Percentiles rank a stretch among this genome's conserved stretches.
Evolutionary conservation across 176 grass and related monocot genomes (phyloP).

Genomic region (Lolium rigidum): DNA sequence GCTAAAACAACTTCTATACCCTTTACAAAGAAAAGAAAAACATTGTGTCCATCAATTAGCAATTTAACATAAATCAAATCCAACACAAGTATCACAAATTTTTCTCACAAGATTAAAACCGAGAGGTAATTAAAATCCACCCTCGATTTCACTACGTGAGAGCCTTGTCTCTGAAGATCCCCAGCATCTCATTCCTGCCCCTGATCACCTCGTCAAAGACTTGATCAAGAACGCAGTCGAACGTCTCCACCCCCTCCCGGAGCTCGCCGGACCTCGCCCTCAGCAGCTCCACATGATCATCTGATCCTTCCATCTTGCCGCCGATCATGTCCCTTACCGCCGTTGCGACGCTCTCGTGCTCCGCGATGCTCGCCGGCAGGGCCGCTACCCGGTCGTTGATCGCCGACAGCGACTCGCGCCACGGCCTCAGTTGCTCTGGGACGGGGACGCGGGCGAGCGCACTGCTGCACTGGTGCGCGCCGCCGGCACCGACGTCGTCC

Average conservation of each 20-base stretch:
- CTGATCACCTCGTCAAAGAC: slow-evolving; percentile 89
- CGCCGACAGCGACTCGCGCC: slow-evolving; percentile 56
- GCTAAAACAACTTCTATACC: slow-evolving; percentile 35
- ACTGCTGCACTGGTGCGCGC: not conserved
- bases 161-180: slow-evolving; percentile 73
- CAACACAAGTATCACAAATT: slow-evolving; percentile 1
- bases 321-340: slow-evolving; percentile 55
- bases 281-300: slow-evolving; percentile 56
- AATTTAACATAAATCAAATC: slow-evolving; percentile 28
- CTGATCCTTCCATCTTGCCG: slow-evolving; percentile 27
- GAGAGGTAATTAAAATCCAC: slow-evolving; percentile 46
- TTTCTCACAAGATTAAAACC: not conserved
- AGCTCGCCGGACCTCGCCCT: slow-evolving; percentile 65
- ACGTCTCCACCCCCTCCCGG: slow-evolving; percentile 70
- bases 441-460: slow-evolving; percentile 16
- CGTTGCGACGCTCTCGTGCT: slow-evolving; percentile 70
- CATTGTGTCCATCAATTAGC: slow-evolving; percentile 26
- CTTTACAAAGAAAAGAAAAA: not conserved
- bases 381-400: slow-evolving; percentile 55
- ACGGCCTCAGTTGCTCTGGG: slow-evolving; percentile 75
- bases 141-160: slow-evolving; percentile 13
- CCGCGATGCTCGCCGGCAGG: slow-evolving; percentile 30
- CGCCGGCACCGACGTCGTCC: not conserved
- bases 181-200: slow-evolving; percentile 96
- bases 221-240: slow-evolving; percentile 72